phyloP scores from a whole-genome alignment of 495 filamentous ascomycete species.

The Talaromyces adpressus region DNA sequence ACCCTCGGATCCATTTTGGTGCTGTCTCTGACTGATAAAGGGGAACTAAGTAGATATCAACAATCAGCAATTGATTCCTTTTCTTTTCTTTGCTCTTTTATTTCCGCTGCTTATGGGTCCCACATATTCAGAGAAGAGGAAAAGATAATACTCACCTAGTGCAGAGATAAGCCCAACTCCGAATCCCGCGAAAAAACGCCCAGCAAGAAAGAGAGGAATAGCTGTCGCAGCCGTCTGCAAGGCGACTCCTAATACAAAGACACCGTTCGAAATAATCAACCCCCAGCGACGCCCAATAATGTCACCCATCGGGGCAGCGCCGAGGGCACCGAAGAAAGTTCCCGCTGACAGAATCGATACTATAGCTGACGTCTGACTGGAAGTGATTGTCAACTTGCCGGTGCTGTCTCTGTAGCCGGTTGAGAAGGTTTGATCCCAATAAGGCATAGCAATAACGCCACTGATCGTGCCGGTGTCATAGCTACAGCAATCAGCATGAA shows the following conservation, averaged over 20 bases:
- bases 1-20: slow-evolving; percentile 75
- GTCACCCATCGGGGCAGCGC: slow-evolving; percentile 67
- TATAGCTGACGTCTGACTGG: slow-evolving; percentile 53
- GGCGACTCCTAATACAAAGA: slow-evolving; percentile 75
- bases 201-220: slow-evolving; percentile 69
- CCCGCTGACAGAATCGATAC: slow-evolving; percentile 84
- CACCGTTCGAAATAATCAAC: slow-evolving; percentile 56
- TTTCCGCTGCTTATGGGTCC: background rate
- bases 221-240: slow-evolving; percentile 63
- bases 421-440: slow-evolving; percentile 67
- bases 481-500: slow-evolving; percentile 25
- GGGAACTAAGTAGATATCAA: slow-evolving; percentile 44
- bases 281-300: slow-evolving; percentile 64
- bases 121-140: background rate
- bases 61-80: background rate
- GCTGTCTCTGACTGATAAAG: slow-evolving; percentile 81
- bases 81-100: too few species aligned
- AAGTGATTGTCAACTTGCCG: slow-evolving; percentile 47
- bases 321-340: slow-evolving; percentile 79
- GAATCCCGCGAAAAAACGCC: slow-evolving; percentile 74
- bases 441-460: slow-evolving; percentile 75
- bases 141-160: slow-evolving; percentile 39
- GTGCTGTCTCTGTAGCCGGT: slow-evolving; percentile 48
- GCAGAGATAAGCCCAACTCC: slow-evolving; percentile 80
- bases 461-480: slow-evolving; percentile 89